A percentile compares a stretch with the other conserved stretches of the same genome.
Conservation (phyloP, 2,329 filamentous ascomycete species). For the Lecanoromycetidae sp. region DNA sequence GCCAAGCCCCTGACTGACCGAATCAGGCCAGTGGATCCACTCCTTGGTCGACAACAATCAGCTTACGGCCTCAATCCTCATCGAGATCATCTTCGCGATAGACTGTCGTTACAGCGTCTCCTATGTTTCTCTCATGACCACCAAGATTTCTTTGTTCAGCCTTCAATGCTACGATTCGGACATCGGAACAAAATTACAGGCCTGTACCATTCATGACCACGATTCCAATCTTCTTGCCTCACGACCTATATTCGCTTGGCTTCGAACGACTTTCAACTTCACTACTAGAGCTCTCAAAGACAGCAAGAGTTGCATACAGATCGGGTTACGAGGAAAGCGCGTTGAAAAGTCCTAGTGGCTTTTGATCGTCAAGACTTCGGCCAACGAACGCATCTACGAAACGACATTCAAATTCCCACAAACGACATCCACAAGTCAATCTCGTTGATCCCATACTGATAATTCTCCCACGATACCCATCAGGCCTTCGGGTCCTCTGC, state of each 20-base stretch:
- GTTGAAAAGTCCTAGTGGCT: neutral
- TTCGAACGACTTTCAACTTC: neutral
- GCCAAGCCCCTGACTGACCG: neutral
- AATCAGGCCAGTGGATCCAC: neutral
- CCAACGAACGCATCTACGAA: neutral
- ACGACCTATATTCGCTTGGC: neutral
- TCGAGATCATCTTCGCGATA: neutral
- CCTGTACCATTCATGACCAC: too few relatives aligned
- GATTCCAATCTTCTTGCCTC: neutral
- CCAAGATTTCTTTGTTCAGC: neutral
- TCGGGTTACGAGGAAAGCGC: neutral
- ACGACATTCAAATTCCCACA: neutral
- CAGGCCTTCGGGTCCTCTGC: neutral
- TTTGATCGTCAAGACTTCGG: neutral
- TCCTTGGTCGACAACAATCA: neutral
- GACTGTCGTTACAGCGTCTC: slow-evolving; percentile 1
- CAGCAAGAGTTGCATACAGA: neutral
- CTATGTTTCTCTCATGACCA: neutral
- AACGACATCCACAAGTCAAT: too few relatives aligned
- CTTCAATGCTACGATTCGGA: neutral
- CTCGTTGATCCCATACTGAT: neutral
- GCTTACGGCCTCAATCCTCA: neutral
- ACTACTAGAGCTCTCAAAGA: neutral
- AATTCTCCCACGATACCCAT: neutral
- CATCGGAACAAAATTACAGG: neutral